Conservation (phyloP, 2,329 filamentous ascomycete species). For the Cladosporium halotolerans region DNA sequence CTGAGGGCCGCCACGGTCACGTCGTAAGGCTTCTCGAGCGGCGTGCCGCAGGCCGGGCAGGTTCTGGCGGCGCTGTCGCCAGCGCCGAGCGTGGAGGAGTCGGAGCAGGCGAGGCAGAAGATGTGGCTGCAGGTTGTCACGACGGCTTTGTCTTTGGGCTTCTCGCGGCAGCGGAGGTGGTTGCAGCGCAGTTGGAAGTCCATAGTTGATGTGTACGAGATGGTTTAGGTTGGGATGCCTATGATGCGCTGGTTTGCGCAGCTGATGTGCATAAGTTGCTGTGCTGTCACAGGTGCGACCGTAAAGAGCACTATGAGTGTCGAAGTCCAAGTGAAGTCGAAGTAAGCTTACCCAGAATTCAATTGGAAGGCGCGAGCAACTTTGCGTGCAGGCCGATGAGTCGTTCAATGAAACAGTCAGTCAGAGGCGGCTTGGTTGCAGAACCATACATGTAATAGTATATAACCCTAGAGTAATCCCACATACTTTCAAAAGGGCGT, state of each 20-base stretch:
- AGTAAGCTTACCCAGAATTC: not conserved
- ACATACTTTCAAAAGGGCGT: no score
- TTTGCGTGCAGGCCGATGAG: no score
- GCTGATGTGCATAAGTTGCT: no score
- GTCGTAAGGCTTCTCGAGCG: slow-evolving; percentile 66
- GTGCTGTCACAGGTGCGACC: no score
- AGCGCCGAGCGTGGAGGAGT: slow-evolving; percentile 54
- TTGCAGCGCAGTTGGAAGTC: slow-evolving; percentile 75
- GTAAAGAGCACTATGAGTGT: no score
- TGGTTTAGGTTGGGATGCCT: no score
- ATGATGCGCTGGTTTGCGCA: no score
- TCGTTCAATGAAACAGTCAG: no score
- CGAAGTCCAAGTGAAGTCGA: slow-evolving; percentile 1
- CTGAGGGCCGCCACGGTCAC: slow-evolving; percentile 65
- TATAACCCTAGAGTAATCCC: no score
- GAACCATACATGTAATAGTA: no score
- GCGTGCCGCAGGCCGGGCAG: slow-evolving; percentile 71
- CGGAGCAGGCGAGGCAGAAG: slow-evolving; percentile 72
- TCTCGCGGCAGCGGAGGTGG: slow-evolving; percentile 64
- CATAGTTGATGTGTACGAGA: slow-evolving; percentile 44
- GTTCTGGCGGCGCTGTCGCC: slow-evolving; percentile 47
- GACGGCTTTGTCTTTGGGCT: slow-evolving; percentile 64
- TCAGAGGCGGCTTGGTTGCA: no score
- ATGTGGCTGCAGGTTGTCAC: slow-evolving; percentile 92
- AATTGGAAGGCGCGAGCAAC: not conserved